These are phyloP conservation scores for Aphanoascus verrucosus DNA, from an alignment of 2,329 filamentous ascomycete species.

Conservation along the genomic window DNA sequence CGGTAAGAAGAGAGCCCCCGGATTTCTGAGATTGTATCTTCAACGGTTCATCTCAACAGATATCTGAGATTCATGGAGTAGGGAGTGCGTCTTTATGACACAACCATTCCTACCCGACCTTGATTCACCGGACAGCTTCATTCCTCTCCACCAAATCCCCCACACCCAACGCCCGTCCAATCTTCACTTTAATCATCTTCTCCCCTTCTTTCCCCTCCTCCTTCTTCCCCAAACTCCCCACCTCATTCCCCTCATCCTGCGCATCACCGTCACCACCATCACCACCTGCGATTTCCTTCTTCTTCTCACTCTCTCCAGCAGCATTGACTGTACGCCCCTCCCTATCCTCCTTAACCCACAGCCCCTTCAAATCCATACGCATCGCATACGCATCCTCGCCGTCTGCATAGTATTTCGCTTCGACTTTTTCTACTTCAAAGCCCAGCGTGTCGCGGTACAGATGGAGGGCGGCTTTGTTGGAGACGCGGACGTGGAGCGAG, in stretches of 20 bases:
- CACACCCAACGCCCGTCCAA: constrained; percentile 69
- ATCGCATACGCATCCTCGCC: constrained; percentile 94
- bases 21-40: too few relatives aligned
- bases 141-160: constrained; percentile 47
- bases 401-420: constrained; percentile 62
- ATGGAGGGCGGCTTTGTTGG: constrained; percentile 80
- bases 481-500: constrained; percentile 87
- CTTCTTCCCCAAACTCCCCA: constrained; percentile 52
- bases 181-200: constrained; percentile 72
- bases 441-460: constrained; percentile 87
- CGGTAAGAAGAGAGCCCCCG: too few relatives aligned
- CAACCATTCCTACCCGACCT: neutral
- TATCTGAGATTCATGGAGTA: too few relatives aligned
- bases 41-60: too few relatives aligned
- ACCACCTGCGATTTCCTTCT: constrained; percentile 23
- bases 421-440: constrained; percentile 67
- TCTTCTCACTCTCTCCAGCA: constrained; percentile 31
- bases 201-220: constrained; percentile 46
- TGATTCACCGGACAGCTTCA: constrained; percentile 22
- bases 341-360: constrained; percentile 36
- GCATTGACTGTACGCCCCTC: constrained; percentile 38
- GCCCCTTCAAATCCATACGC: constrained; percentile 63
- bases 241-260: constrained; percentile 58
- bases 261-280: constrained; percentile 22
- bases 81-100: neutral